Percentiles rank a stretch among this genome's conserved stretches.
Evolutionary conservation across 371 early-diverging fungal genomes (phyloP).

Genomic region (Syncephalastrum racemosum): DNA sequence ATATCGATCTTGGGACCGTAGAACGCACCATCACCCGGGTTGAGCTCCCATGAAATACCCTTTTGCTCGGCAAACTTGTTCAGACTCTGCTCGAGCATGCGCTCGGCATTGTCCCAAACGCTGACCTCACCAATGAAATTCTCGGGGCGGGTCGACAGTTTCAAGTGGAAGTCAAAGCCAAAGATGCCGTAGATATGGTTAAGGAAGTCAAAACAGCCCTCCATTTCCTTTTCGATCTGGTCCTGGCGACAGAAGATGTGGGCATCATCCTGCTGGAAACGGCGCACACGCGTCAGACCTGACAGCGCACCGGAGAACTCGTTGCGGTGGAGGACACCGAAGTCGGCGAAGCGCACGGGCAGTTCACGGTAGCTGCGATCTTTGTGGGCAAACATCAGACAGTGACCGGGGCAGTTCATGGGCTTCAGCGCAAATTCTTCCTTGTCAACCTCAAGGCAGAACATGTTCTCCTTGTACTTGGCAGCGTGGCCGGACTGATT

Average conservation of each 20-base stretch:
- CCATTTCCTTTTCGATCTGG: slow-evolving; percentile 84
- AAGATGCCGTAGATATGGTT: slow-evolving; percentile 88
- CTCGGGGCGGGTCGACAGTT: slow-evolving; percentile 97
- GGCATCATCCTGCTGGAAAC: slow-evolving; percentile 99
- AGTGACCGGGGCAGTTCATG: slow-evolving; percentile 99
- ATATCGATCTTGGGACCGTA: slow-evolving; percentile 99
- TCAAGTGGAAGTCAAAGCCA: slow-evolving; percentile 87
- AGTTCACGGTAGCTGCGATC: slow-evolving; percentile 96
- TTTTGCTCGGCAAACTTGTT: slow-evolving; percentile 59
- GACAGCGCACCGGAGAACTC: slow-evolving; percentile 97
- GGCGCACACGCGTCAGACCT: slow-evolving; percentile 98
- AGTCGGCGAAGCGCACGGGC: slow-evolving; percentile 98
- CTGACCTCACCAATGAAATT: slow-evolving; percentile 94
- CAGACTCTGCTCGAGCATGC: slow-evolving; percentile 79
- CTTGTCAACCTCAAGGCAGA: slow-evolving; percentile 87
- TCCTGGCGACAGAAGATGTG: slow-evolving; percentile 96
- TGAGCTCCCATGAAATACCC: slow-evolving; percentile 80
- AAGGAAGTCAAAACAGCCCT: slow-evolving; percentile 78
- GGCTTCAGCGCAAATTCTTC: slow-evolving; percentile 97
- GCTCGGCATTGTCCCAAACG: slow-evolving; percentile 97
- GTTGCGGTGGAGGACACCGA: slow-evolving; percentile 99
- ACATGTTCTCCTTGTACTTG: slow-evolving; percentile 99
- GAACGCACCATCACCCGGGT: slow-evolving; percentile 99
- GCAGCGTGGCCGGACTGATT: slow-evolving; percentile 98
- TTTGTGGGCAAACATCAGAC: slow-evolving; percentile 94